Evolutionary conservation across 768 basidiomycete genomes (phyloP).

Genomic region (Pleurotus cornucopiae): DNA sequence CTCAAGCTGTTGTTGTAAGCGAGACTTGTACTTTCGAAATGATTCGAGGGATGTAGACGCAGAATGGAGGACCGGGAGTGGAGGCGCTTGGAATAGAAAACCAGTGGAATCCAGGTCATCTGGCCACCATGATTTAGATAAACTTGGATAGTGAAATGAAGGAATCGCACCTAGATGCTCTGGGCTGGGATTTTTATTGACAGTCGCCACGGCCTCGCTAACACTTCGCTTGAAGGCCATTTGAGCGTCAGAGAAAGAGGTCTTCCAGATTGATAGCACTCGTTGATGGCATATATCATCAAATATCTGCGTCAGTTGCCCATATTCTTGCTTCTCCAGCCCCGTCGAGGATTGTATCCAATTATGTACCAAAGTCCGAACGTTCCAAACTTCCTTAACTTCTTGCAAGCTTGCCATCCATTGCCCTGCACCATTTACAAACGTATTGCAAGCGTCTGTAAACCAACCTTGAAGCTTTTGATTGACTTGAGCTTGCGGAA

Average conservation of each 20-base stretch:
- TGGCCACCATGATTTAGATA: neutral
- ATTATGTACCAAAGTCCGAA: conserved; percentile 48
- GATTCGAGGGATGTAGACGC: conserved; percentile 29
- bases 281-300: conserved; percentile 53
- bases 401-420: conserved; percentile 61
- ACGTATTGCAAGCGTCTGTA: conserved; percentile 38
- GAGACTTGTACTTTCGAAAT: conserved; percentile 59
- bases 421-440: conserved; percentile 39
- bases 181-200: conserved; percentile 22
- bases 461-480: conserved; percentile 65
- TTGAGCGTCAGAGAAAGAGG: conserved; percentile 38
- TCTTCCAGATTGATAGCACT: conserved; percentile 56
- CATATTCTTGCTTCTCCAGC: conserved; percentile 47
- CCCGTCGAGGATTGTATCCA: conserved; percentile 37
- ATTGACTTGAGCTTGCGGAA: conserved; percentile 38
- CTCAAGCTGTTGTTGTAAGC: conserved; percentile 58
- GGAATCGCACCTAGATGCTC: conserved; percentile 22
- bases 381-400: conserved; percentile 67
- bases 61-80: conserved; percentile 40
- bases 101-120: conserved; percentile 49
- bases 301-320: conserved; percentile 37
- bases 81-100: conserved; percentile 52
- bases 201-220: conserved; percentile 28
- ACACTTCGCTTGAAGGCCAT: conserved; percentile 43
- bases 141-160: neutral